A percentile compares a stretch with the other conserved stretches of the same genome.
Conservation (phyloP, 2,329 filamentous ascomycete genomes). For the Ceratocystis eucalypticola region DNA sequence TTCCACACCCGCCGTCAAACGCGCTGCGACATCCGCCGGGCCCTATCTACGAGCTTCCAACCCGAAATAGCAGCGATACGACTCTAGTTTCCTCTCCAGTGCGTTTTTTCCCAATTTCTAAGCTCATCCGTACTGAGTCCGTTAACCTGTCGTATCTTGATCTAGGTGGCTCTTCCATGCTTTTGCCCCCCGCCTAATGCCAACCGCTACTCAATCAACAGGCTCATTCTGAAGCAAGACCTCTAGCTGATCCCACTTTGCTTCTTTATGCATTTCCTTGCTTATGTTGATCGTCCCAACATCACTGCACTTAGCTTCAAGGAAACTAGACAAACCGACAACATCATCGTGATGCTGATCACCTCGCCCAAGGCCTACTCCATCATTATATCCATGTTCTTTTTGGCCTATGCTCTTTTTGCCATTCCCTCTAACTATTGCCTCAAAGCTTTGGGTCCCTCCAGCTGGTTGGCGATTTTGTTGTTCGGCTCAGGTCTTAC, state of each 20-base stretch:
- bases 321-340: slow-evolving; percentile 45
- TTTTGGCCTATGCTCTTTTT: slow-evolving; percentile 46
- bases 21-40: background rate
- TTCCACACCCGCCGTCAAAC: background rate
- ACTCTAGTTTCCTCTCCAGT: background rate
- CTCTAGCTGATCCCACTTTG: slow-evolving; percentile 45
- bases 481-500: slow-evolving; percentile 54
- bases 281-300: slow-evolving; percentile 54
- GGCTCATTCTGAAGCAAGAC: slow-evolving; percentile 45
- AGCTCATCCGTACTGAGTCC: too few relatives aligned
- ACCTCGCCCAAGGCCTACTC: slow-evolving; percentile 51
- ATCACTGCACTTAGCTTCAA: slow-evolving; percentile 57
- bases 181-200: background rate
- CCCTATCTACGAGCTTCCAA: background rate
- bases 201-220: slow-evolving; percentile 24
- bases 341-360: slow-evolving; percentile 46
- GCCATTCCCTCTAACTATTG: slow-evolving; percentile 54
- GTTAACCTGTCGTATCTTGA: background rate
- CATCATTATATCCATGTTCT: slow-evolving; percentile 44
- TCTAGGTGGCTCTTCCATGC: background rate
- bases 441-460: slow-evolving; percentile 51
- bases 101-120: background rate
- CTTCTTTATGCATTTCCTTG: slow-evolving; percentile 52
- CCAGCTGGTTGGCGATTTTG: slow-evolving; percentile 51
- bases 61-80: background rate